Conservation (phyloP, 1,284 basidiomycete species). For the Ganoderma sp. region DNA sequence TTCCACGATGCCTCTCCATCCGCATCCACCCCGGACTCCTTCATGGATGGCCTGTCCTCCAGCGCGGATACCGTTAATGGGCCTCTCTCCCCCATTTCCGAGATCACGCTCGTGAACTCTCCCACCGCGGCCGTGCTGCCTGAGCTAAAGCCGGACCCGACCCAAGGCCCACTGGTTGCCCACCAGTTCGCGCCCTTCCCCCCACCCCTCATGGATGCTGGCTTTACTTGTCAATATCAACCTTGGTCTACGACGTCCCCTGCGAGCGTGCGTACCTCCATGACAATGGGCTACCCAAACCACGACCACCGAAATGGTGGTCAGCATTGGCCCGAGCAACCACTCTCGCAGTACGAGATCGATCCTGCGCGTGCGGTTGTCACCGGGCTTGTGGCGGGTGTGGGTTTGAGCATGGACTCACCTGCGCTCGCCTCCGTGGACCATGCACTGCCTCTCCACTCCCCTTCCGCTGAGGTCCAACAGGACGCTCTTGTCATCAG, state of each 20-base stretch:
- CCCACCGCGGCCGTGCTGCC: background rate
- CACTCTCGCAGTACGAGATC: constrained; percentile 10
- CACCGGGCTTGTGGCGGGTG: background rate
- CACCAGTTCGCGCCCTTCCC: background rate
- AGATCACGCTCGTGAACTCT: background rate
- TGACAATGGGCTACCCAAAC: background rate
- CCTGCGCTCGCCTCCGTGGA: constrained; percentile 8
- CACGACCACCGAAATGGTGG: background rate
- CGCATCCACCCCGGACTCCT: background rate
- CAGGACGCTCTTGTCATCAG: background rate
- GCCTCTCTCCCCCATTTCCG: background rate
- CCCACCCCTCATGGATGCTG: background rate
- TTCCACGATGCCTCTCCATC: background rate
- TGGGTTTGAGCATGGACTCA: constrained; percentile 1
- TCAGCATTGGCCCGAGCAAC: background rate
- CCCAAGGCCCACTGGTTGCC: background rate
- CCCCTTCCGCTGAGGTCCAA: background rate
- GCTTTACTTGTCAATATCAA: constrained; percentile 1
- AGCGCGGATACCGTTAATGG: background rate
- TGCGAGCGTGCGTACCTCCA: background rate
- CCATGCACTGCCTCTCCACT: background rate
- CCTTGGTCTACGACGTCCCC: background rate
- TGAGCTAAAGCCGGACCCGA: background rate
- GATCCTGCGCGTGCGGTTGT: constrained; percentile 7
- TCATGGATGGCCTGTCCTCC: background rate